These are phyloP conservation scores for Podospora conica DNA, from an alignment of 495 filamentous ascomycete genomes.

Conservation along the genomic window DNA sequence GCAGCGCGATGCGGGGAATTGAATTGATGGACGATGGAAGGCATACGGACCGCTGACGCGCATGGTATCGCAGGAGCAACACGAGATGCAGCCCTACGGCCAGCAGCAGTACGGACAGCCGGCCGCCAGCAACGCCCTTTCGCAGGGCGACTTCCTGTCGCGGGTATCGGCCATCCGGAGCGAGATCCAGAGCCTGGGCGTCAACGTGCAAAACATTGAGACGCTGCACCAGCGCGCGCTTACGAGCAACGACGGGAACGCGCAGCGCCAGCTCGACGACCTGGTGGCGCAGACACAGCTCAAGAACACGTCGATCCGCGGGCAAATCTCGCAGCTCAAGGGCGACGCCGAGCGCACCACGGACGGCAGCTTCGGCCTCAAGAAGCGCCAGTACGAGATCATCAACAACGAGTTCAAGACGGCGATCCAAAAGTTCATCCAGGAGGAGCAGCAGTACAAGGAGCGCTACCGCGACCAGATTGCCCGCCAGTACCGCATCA, in stretches of 20 bases:
- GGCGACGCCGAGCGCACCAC: constrained; percentile 52
- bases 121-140: constrained; percentile 32
- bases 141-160: constrained; percentile 53
- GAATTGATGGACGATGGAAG: not conserved
- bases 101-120: constrained; percentile 25
- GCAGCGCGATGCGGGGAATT: not conserved
- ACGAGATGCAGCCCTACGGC: constrained; percentile 34
- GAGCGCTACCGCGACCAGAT: constrained; percentile 64
- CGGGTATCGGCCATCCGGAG: constrained; percentile 52
- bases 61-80: constrained; percentile 26
- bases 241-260: constrained; percentile 45
- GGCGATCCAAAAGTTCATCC: constrained; percentile 55
- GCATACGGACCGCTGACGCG: not conserved
- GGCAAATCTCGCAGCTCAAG: constrained; percentile 63
- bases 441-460: constrained; percentile 60
- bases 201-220: constrained; percentile 51
- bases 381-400: constrained; percentile 55
- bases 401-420: constrained; percentile 60
- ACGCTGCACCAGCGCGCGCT: constrained; percentile 56
- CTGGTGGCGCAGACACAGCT: constrained; percentile 58
- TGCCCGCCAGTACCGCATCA: constrained; percentile 65
- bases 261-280: constrained; percentile 48
- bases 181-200: constrained; percentile 51
- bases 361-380: constrained; percentile 47
- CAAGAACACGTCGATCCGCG: constrained; percentile 58